Evolutionary conservation across 805 yeast genomes (phyloP), one percentile per base, ranked within the genome.

Genomic region (Ascoidea tarda): DNA sequence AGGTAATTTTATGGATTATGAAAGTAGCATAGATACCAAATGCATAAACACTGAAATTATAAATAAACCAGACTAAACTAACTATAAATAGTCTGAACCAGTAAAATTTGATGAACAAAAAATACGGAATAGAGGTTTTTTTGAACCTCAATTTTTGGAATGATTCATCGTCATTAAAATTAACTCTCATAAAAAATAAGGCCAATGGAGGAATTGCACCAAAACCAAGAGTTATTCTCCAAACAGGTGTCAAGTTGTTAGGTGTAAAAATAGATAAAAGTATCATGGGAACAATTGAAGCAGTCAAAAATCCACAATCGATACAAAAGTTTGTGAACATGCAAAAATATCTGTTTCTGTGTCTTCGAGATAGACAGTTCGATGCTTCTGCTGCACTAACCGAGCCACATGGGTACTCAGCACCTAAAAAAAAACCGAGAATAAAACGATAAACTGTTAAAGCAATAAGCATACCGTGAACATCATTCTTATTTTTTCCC

Each of bases 341-440:
- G 52, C 82, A 77, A 63, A 90, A 89, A 74, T 84, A 89, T 65
- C 96, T 76, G 70, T 90, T 88, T 72, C 97, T 83, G 55, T 76
- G 75, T 54, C 95, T 95, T n/a, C 79, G 74, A 16, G 90, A 86
- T 59, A 89, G 70, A 56, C 78, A 69, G 53, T 85, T 81, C 49
- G 95, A 81, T 46, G 95, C 93, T 67, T 90, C 97, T 33, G 96
- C 89, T 59, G 95, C 87, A 45, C 95, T 95, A 16, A 90, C 91
- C 6, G 96, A 84, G 48, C 96, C 90, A 12, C 95, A 84, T 49
- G 96, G 96, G 64, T 90, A 90, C 69, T 90, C 98, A 50, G 95
- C 90, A 60, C 98, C 98, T 60, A 91, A 86, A 61, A 90, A 95
- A 58, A 87, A 72, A 69, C 98, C 98, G 51, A 90, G 70, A 68